phyloP scores from a whole-genome alignment of 2,329 filamentous ascomycete genomes.

The Botryotinia globosa region DNA sequence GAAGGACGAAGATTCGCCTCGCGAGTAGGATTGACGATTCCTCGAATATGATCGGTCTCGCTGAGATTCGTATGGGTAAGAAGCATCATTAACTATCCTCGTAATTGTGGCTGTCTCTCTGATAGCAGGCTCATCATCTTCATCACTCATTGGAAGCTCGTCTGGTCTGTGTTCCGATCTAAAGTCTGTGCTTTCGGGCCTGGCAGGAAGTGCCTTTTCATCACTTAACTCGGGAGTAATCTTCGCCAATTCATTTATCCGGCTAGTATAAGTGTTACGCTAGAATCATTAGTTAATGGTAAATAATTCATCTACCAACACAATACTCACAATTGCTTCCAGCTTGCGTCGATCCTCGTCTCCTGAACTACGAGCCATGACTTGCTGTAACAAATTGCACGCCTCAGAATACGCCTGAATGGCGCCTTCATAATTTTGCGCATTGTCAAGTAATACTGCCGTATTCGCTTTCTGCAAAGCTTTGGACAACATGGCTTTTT shows the following conservation, averaged over 20 bases:
- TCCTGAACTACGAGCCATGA: slow-evolving; percentile 78
- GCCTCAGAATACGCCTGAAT: slow-evolving; percentile 89
- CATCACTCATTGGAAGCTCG: slow-evolving; percentile 38
- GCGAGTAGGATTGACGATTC: slow-evolving; percentile 34
- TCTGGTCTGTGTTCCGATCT: slow-evolving; percentile 37
- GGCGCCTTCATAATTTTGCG: slow-evolving; percentile 88
- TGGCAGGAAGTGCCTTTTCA: slow-evolving; percentile 73
- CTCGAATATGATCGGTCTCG: slow-evolving; percentile 29
- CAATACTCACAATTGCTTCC: slow-evolving; percentile 78
- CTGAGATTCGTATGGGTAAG: slow-evolving; percentile 29
- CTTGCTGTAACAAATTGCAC: slow-evolving; percentile 81
- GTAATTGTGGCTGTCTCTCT: slow-evolving; percentile 54
- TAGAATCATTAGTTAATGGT: slow-evolving; percentile 41
- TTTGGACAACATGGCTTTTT: slow-evolving; percentile 96
- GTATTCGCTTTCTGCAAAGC: slow-evolving; percentile 94
- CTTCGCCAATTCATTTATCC: slow-evolving; percentile 81
- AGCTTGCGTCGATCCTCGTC: slow-evolving; percentile 88
- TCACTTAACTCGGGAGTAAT: slow-evolving; percentile 57
- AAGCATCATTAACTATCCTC: slow-evolving; percentile 47
- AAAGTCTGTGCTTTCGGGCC: slow-evolving; percentile 62
- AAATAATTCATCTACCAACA: background rate
- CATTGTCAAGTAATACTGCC: slow-evolving; percentile 92
- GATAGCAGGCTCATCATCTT: slow-evolving; percentile 47
- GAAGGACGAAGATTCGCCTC: slow-evolving; percentile 38
- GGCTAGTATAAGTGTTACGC: slow-evolving; percentile 85